Base-by-base conservation (phyloP, 805 yeast genomes). In the Starmerella davenportii region DNA sequence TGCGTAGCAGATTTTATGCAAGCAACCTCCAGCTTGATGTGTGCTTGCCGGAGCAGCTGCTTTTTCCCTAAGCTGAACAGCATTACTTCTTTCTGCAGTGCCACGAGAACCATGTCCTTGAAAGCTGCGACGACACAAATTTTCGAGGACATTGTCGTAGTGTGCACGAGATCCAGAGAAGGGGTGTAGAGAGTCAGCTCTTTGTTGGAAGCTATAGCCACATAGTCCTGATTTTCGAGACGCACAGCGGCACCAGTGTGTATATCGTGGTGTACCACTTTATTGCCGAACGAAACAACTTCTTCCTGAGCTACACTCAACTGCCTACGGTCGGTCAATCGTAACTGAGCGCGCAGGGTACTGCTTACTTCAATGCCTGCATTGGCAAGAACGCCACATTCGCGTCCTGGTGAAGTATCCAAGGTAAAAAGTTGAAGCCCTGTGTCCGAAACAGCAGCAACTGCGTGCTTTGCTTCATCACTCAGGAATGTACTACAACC, bases 31-130 rank as follows among this genome's bases (percentile, higher is more conserved):
- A 29, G 13, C 13, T 29, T 54, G 2, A 68, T 53, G 5, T 74
- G 68, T 0, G 77, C 62, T 53, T 79, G 81, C 40, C 76, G 66
- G 40, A 90, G 61, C 29, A 87, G 60, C 51, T 85, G 95, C 46
- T 76, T 79, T 49, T 65, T 64, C 2, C 98, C 98, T 21, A 82
- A 45, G 21, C 75, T 85, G 58, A 35, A 87, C 48, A 36, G 57
- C 4, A 43, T 34, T 7, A 38, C 19, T 1, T 30, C 14, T 4
- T 27, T 36, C 33, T 66, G 62, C 36, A 70, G 47, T 0, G 80
- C 85, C 1, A 69, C 76, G 1, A 84, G 54, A 1, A 84, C 52
- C 43, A 64, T 65, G 0, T 75, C 79, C 36, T 68, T 66, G 53
- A 80, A 81, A 9, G 61, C 57, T 1, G 55, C 46, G 13, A 29